Evolutionary conservation across 306 rosid species (phyloP), one percentile per base, ranked within the genome.

Genomic region (Chamaecrista fasciculata): DNA sequence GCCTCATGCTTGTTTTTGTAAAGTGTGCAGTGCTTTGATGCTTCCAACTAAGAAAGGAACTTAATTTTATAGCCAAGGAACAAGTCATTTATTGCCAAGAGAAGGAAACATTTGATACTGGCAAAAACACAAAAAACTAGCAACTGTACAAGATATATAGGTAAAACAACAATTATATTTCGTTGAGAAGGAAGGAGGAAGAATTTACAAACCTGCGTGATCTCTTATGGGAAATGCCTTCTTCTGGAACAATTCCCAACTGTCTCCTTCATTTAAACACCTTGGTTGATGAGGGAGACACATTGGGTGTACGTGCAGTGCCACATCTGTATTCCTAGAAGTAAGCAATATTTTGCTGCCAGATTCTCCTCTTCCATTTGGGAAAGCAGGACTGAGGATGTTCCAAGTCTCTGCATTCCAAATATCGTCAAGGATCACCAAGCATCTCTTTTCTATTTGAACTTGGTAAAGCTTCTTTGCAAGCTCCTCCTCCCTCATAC

Each of bases 381-480:
- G 83, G 51, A 86, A 82, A 3, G 72, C 90, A 39, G 72, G 57
- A 12, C 63, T 64, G 4, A 88, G 67, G 28, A 34, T 29, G 11
- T 70, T 66, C 91, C 89, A 85, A 3, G 84, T 72, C 0, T 50
- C 82, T 42, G 5, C 20, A 21, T 8, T 78, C 86, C 91, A 86
- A 55, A 88, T 82, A 52, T 88, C 89, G 72, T 88, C 91, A 44
- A 88, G 81, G 2, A 88, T 76, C 0, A 88, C 80, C n/a, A 86
- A 79, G 73, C 82, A 88, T 2, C 68, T 80, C 42, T 76, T 86
- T 33, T 73, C 79, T 52, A 50, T 33, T 59, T 69, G 89, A 7
- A 79, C 82, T 40, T 74, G 60, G 69, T 71, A 42, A 49, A 83
- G 78, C 78, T 12, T 74, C 70, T 21, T 64, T 31, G 86, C 86